Evolutionary conservation across 441 rosid genomes (phyloP).

Genomic region (Sinapis alba): DNA sequence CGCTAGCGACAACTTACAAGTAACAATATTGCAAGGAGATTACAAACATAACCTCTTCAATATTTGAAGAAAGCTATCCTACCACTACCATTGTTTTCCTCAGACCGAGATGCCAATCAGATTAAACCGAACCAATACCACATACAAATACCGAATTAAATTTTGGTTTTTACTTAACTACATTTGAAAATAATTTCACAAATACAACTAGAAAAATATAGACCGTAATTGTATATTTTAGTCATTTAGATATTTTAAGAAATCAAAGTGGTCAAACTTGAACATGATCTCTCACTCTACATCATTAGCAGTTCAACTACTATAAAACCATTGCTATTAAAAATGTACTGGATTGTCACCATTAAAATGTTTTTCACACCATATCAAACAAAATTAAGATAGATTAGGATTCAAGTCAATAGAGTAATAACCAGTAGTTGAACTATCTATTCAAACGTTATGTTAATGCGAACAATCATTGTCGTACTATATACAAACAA

Average conservation of each 20-base stretch:
- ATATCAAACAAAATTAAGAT: background rate
- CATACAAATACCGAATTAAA: background rate
- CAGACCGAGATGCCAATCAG: background rate
- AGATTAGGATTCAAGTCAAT: background rate
- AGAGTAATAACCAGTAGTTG: background rate
- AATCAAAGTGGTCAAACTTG: background rate
- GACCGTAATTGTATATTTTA: background rate
- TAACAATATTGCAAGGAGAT: background rate
- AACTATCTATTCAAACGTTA: background rate
- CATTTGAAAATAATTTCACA: background rate
- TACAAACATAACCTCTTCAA: background rate
- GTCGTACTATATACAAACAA: background rate
- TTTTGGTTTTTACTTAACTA: background rate
- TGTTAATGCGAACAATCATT: background rate
- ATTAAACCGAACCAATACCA: background rate
- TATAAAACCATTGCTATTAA: background rate
- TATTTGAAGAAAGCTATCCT: background rate
- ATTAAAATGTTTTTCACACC: background rate
- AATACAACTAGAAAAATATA: background rate
- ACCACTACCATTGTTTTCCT: slow-evolving; percentile 1
- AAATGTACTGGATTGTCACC: background rate
- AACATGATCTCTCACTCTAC: background rate
- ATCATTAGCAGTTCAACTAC: background rate
- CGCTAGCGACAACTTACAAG: background rate
- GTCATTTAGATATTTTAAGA: background rate